Evolutionary conservation across 1,284 basidiomycete species (phyloP).

Genomic region (Fomitopsis palustris): DNA sequence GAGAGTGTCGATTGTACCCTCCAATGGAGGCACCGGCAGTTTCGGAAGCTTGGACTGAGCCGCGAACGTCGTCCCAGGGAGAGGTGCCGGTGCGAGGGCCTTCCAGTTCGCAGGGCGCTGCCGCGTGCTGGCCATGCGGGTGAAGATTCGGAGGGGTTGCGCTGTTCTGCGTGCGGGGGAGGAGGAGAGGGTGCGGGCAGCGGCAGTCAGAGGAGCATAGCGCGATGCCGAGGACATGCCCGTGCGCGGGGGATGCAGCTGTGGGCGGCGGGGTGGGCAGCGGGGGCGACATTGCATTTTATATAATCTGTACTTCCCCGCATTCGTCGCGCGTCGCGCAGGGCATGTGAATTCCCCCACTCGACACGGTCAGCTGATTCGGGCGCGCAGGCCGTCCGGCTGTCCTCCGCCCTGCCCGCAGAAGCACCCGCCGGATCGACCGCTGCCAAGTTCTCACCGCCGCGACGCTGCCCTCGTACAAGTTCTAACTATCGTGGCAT

Average conservation of each 20-base stretch:
- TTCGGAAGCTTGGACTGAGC: conserved; percentile 44
- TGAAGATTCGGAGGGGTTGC: background rate
- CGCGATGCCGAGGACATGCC: background rate
- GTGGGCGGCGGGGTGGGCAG: background rate
- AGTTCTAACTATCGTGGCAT: conserved; percentile 12
- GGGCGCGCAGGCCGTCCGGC: background rate
- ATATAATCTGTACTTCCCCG: background rate
- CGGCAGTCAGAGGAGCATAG: background rate
- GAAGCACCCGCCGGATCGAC: background rate
- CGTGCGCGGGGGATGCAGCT: background rate
- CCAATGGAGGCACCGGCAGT: conserved; percentile 64
- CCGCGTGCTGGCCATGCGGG: conserved; percentile 18
- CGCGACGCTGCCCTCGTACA: background rate
- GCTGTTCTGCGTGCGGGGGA: background rate
- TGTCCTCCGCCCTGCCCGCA: background rate
- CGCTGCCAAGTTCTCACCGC: background rate
- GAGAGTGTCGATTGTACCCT: conserved; percentile 52
- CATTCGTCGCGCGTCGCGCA: background rate
- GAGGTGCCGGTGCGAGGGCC: conserved; percentile 37
- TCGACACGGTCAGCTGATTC: background rate
- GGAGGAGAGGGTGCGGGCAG: background rate
- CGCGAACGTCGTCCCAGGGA: conserved; percentile 35
- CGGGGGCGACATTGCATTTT: background rate
- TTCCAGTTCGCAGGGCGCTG: conserved; percentile 39
- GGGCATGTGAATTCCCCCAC: background rate